Evolutionary conservation across 1,284 basidiomycete genomes (phyloP).

Genomic region (Ceratobasidium papillatum): DNA sequence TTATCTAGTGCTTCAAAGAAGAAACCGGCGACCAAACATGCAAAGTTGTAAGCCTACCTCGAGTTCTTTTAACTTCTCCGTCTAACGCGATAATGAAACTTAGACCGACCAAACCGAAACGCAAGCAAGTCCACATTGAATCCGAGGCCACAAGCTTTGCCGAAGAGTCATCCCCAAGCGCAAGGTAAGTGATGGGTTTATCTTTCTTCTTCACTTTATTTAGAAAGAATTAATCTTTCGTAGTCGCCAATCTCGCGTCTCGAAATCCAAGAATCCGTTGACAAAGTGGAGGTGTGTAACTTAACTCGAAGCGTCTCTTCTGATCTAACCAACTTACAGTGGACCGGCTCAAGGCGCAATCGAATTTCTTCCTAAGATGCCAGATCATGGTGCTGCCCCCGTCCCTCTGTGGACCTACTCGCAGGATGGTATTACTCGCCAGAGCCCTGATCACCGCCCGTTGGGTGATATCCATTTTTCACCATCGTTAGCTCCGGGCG

Average conservation of each 20-base stretch:
- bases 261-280: not conserved
- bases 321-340: not conserved
- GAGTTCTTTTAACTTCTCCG: not conserved
- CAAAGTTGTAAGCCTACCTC: not conserved
- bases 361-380: not conserved
- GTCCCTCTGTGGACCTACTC: not conserved
- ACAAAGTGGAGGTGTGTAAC: not conserved
- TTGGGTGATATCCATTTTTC: not conserved
- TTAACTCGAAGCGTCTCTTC: not conserved
- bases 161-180: not conserved
- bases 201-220: not conserved
- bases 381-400: not conserved
- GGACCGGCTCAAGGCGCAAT: not conserved
- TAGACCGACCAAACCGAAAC: not conserved
- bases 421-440: not conserved
- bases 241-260: not conserved
- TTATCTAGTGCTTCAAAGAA: not conserved
- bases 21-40: not conserved
- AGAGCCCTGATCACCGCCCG: not conserved
- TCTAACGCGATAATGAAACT: not conserved
- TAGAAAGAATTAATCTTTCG: not conserved
- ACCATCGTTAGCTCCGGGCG: not conserved
- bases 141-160: not conserved
- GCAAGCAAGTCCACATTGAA: not conserved
- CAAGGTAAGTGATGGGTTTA: not conserved